Conservation (phyloP, 1,284 basidiomycete species). For the Ustilago tritici region DNA sequence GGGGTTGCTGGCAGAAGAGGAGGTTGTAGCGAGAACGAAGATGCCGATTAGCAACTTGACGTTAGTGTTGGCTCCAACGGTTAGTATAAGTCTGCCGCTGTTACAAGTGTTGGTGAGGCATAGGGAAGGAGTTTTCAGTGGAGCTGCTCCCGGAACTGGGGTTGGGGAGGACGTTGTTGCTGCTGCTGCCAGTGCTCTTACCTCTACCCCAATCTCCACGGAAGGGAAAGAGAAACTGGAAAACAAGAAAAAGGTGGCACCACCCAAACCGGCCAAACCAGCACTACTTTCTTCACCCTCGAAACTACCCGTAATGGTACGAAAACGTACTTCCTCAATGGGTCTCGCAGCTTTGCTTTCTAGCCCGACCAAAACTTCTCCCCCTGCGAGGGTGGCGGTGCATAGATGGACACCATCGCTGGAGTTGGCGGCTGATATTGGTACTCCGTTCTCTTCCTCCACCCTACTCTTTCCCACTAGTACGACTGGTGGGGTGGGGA, state of each 20-base stretch:
- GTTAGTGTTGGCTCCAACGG: constrained; percentile 65
- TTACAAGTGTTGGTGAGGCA: constrained; percentile 58
- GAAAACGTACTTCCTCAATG: constrained; percentile 31
- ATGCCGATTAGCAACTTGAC: constrained; percentile 66
- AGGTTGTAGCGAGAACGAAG: constrained; percentile 56
- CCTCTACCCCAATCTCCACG: not conserved
- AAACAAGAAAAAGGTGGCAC: constrained; percentile 2
- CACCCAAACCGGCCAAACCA: constrained; percentile 33
- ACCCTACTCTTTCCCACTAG: too few relatives aligned
- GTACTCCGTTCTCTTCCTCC: too few relatives aligned
- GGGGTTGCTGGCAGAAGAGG: constrained; percentile 36
- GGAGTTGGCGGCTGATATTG: constrained; percentile 14
- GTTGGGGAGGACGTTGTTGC: constrained; percentile 19
- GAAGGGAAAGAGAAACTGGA: not conserved
- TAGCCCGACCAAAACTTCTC: not conserved
- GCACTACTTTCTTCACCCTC: constrained; percentile 20
- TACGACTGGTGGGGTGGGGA: not conserved
- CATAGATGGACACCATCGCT: constrained; percentile 9
- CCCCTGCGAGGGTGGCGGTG: not conserved
- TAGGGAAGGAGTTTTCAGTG: constrained; percentile 43
- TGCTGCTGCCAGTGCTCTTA: constrained; percentile 9
- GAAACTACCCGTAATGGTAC: constrained; percentile 32
- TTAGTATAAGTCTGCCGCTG: constrained; percentile 55
- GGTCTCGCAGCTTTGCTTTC: constrained; percentile 18
- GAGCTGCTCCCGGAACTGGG: constrained; percentile 23